phyloP scores from a whole-genome alignment of 2,329 filamentous ascomycete genomes.

The Verticillium tricorpus region DNA sequence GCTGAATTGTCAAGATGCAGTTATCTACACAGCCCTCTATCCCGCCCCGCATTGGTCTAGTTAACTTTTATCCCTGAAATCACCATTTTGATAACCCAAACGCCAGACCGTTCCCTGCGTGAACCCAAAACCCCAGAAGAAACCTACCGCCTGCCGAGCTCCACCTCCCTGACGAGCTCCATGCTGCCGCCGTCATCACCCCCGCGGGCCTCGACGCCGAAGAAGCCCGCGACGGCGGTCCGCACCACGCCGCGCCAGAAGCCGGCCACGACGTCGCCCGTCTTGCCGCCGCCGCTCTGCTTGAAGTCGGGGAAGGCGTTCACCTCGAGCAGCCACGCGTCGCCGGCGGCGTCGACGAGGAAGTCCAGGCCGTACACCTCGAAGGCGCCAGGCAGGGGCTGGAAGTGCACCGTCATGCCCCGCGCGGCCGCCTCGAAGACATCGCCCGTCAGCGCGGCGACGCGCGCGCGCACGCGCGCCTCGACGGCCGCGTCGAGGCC shows the following conservation, averaged over 20 bases:
- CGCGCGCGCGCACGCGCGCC: background rate
- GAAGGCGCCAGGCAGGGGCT: constrained; percentile 81
- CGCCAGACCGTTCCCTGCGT: background rate
- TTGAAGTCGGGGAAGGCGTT: constrained; percentile 96
- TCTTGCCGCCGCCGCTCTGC: constrained; percentile 66
- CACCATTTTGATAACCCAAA: background rate
- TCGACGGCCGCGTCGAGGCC: constrained; percentile 67
- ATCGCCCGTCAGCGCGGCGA: constrained; percentile 65
- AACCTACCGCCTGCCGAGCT: constrained; percentile 42
- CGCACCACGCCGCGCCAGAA: constrained; percentile 74
- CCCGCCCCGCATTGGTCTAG: no score
- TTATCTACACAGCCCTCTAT: no score
- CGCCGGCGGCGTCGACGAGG: constrained; percentile 63
- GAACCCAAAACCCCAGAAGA: background rate
- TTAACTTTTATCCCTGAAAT: background rate
- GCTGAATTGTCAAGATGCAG: no score
- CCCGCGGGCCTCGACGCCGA: constrained; percentile 31
- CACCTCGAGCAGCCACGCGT: constrained; percentile 77
- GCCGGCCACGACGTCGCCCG: constrained; percentile 67
- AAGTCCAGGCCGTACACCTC: constrained; percentile 93
- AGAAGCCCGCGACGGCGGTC: constrained; percentile 64
- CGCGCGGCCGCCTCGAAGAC: constrained; percentile 82
- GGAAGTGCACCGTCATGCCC: constrained; percentile 86
- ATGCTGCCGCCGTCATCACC: constrained; percentile 33
- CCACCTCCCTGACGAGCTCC: constrained; percentile 48